phyloP scores from a whole-genome alignment of 2,329 filamentous ascomycete genomes.

The Arachnomyces sp. region DNA sequence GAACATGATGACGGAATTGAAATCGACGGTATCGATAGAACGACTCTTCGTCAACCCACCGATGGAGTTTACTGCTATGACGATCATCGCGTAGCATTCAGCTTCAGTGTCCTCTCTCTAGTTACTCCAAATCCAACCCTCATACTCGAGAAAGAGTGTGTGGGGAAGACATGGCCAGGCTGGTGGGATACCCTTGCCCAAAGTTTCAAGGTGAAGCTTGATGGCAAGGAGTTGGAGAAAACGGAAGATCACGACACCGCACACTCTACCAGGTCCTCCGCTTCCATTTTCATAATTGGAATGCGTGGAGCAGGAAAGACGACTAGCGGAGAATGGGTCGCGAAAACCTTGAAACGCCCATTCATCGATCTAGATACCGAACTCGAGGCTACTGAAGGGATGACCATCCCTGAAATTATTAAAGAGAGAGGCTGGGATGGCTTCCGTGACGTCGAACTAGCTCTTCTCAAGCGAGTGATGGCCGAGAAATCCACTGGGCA shows the following conservation, averaged over 20 bases:
- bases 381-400: slow-evolving; percentile 64
- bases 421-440: slow-evolving; percentile 72
- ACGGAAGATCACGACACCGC: slow-evolving; percentile 30
- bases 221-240: slow-evolving; percentile 57
- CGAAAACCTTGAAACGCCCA: slow-evolving; percentile 62
- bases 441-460: slow-evolving; percentile 72
- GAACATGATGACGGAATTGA: slow-evolving; percentile 91
- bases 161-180: slow-evolving; percentile 95
- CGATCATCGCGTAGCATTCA: slow-evolving; percentile 97
- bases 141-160: slow-evolving; percentile 83
- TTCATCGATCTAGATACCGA: slow-evolving; percentile 84
- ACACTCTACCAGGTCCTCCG: slow-evolving; percentile 33
- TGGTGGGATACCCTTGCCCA: slow-evolving; percentile 91
- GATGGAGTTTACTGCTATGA: slow-evolving; percentile 84
- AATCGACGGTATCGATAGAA: slow-evolving; percentile 49
- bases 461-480: slow-evolving; percentile 63
- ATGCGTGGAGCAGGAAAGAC: slow-evolving; percentile 98
- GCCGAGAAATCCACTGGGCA: slow-evolving; percentile 65
- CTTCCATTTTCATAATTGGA: slow-evolving; percentile 86
- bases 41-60: slow-evolving; percentile 47
- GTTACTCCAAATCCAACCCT: slow-evolving; percentile 63
- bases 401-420: slow-evolving; percentile 81
- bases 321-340: slow-evolving; percentile 80
- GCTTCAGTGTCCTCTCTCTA: slow-evolving; percentile 80
- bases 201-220: slow-evolving; percentile 66